Evolutionary conservation across 208 protist species (phyloP).

Genomic region (Leishmania major): DNA sequence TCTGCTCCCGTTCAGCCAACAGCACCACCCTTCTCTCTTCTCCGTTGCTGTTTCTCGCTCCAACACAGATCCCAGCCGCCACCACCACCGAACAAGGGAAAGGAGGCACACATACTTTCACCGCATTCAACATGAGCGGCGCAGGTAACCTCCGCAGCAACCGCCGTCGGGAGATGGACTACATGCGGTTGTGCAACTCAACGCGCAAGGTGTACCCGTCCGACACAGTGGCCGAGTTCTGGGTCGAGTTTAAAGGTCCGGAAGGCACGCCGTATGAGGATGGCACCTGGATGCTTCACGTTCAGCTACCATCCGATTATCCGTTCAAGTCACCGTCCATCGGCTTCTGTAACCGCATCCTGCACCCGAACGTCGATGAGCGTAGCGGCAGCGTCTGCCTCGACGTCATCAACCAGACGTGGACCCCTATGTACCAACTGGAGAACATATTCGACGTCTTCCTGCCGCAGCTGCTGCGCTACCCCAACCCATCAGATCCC

Average conservation of each 20-base stretch:
- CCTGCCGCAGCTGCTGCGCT: conserved; percentile 97
- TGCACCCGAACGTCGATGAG: conserved; percentile 99
- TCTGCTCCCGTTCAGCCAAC: background rate
- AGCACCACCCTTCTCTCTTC: background rate
- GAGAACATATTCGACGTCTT: conserved; percentile 96
- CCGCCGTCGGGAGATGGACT: conserved; percentile 93
- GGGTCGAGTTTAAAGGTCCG: conserved; percentile 97
- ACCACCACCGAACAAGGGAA: background rate
- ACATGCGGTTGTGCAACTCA: conserved; percentile 98
- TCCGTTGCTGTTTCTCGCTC: background rate
- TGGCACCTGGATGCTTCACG: conserved; percentile 97
- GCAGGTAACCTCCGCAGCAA: conserved; percentile 38
- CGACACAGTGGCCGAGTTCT: conserved; percentile 94
- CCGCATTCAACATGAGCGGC: conserved; percentile 11
- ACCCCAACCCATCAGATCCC: conserved; percentile 98
- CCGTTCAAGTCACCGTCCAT: conserved; percentile 99
- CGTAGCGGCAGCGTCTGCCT: conserved; percentile 98
- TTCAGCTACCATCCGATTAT: conserved; percentile 96
- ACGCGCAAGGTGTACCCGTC: conserved; percentile 93
- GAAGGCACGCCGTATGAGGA: conserved; percentile 97
- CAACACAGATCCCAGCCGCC: background rate
- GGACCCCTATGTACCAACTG: conserved; percentile 98
- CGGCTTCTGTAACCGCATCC: conserved; percentile 98
- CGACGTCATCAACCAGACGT: conserved; percentile 99
- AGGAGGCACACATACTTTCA: background rate